Base-by-base conservation (phyloP, 2,329 filamentous ascomycete genomes). In the Hymenoscyphus fructigenus region DNA sequence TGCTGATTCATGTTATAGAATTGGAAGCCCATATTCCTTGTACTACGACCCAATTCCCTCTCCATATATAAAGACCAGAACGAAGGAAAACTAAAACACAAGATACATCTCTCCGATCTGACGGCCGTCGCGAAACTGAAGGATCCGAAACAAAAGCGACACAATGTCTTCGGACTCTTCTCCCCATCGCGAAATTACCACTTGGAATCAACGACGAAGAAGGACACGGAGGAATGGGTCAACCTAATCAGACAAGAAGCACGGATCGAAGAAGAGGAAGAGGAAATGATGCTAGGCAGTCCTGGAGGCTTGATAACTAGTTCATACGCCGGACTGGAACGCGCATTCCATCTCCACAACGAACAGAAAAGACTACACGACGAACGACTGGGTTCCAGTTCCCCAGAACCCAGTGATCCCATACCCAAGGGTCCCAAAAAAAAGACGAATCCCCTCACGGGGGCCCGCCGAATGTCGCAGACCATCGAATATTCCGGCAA, bases 31-130 rank as follows among this genome's bases (percentile, higher is more conserved):
- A 88, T 93, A 67, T 95, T 91, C 78, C 83, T 98, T 53, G 95
- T 99, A 50, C 85, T 99, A 57, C 90, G 95, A 67, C 93, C 94
- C 0, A 96, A 95, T 72, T 86, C 91, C 23, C 85, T 99, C 38
- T 97, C 91, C 60, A 89, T 97, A 67, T 99, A 99, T 84, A 96
- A 94, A 78, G 91, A 94, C 75, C 87, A 91, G 72, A 91, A 93
- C 72, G 93, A 97, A 79, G 91, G 90, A 72, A 93, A 93, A 76
- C 85, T 99, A 55, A 90, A 92, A 61, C 90, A 96, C 74, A 93
- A 96, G 75, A 88, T 99, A 73, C 88, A 89, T 74, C 85, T 98
- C 47, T 90, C 91, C 55, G 95, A 99, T 66, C 85, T 98, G 65
- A 97, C 93, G 2, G 93, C 95, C 7, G 92, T 97, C 56, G 91